Base-by-base conservation (phyloP, 805 yeast species). In the Yarrowia sp. region DNA sequence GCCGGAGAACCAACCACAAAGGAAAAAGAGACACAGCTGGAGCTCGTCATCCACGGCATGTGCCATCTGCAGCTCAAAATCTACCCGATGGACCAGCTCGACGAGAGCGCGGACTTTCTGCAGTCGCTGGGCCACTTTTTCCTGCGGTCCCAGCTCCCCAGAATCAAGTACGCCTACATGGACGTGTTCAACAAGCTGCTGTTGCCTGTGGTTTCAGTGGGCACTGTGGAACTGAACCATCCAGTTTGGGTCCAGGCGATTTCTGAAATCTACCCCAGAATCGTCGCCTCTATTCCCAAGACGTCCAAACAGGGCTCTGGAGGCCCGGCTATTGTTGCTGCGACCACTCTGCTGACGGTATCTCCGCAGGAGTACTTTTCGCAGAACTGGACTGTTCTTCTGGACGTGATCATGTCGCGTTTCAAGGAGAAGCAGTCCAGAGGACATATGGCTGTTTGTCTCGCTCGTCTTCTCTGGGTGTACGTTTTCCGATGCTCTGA, bases 191-290 rank as follows among this genome's bases (percentile, higher is more conserved):
- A 87, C 62, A 85, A 83, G 60, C 79, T 94, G 24, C 74, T 94
- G 2, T 75, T 90, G 39, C 96, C 97, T 0, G 72, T 94, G 22
- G 96, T 97, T 0, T 93, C 90, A 8, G 79, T 84, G 1, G 78
- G 92, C 31, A 90, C 97, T 0, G 98, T 97, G 0, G 99, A 94
- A 71, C 92, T 90, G 0, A 93, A 94, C 69, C 96, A 93, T 71
- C 99, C 99, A 3, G 84, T 87, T 0, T 94, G 99, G 99, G 85
- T 86, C 0, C 88, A 84, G 39, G 94, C 97, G 0, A 82, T 90
- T 61, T 81, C 81, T 21, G 75, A 78, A 18, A 83, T 93, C 13
- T 85, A 81, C 71, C 73, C 77, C 14, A 82, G 80, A 14, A 79
- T 78, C 39, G 80, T 83, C 8, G 77, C 82, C 59, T 82, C 89